A percentile compares a stretch with the other conserved stretches of the same genome.
These are phyloP conservation scores for Sabuloglossum arenarium DNA, from an alignment of 495 filamentous ascomycete genomes.

Conservation along the genomic window DNA sequence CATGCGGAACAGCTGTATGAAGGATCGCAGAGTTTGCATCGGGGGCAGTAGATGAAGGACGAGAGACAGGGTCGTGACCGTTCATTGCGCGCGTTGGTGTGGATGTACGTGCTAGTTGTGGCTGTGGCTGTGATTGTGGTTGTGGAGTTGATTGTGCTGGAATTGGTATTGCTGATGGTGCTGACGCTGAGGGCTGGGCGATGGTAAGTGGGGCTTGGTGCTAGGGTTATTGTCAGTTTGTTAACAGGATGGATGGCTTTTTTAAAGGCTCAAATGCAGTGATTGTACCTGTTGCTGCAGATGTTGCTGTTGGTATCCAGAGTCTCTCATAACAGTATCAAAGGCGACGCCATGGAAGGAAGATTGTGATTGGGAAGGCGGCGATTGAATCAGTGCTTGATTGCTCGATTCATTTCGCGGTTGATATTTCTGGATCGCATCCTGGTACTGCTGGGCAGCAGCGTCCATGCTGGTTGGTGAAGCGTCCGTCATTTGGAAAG, in stretches of 20 bases:
- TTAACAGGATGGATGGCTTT: not conserved
- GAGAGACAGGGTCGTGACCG: not conserved
- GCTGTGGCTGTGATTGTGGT: constrained; percentile 7
- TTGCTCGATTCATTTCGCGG: not conserved
- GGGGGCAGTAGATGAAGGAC: constrained; percentile 12
- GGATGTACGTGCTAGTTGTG: constrained; percentile 24
- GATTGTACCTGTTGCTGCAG: not conserved
- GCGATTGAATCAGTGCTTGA: not conserved
- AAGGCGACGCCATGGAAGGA: not conserved
- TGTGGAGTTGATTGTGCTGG: constrained; percentile 8
- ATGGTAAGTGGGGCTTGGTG: not conserved
- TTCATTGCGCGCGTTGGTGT: constrained; percentile 26
- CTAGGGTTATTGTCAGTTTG: not conserved
- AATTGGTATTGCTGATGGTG: constrained; percentile 3
- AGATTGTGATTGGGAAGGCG: not conserved
- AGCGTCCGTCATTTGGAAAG: constrained; percentile 2
- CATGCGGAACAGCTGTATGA: constrained; percentile 32
- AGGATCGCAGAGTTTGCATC: constrained; percentile 21
- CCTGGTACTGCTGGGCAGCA: constrained; percentile 4
- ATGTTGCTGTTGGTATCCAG: not conserved
- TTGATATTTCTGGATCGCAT: constrained; percentile 6
- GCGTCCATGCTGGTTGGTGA: constrained; percentile 5
- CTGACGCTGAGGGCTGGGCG: constrained; percentile 14
- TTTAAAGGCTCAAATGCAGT: not conserved
- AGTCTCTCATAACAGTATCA: not conserved